A percentile compares a stretch with the other conserved stretches of the same genome.
Conservation (phyloP, 257 asterid species). For the Solanum sitiens region DNA sequence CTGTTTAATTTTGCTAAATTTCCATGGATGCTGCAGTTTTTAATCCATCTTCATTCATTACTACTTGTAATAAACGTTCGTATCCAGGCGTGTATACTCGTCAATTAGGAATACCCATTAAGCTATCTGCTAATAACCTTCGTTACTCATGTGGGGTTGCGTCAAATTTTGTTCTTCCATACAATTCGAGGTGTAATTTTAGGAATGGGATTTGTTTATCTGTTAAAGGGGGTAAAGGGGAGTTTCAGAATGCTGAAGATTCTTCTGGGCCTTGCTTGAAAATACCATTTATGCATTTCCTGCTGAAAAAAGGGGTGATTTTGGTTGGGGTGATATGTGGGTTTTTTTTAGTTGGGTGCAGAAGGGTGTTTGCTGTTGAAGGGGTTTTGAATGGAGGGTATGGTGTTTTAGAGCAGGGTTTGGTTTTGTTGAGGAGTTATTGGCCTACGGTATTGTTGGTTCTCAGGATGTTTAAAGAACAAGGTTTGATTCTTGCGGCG, state of each 20-base stretch:
- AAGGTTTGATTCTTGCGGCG: slow-evolving; percentile 79
- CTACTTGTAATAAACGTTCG: background rate
- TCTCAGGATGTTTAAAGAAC: slow-evolving; percentile 66
- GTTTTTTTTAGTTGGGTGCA: slow-evolving; percentile 36
- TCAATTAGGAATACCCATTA: background rate
- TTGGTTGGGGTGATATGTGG: slow-evolving; percentile 52
- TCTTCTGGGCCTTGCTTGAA: background rate
- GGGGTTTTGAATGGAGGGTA: slow-evolving; percentile 35
- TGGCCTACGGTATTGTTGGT: slow-evolving; percentile 84
- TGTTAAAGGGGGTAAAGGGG: background rate
- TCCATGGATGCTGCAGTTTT: slow-evolving; percentile 49
- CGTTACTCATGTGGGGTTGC: slow-evolving; percentile 2
- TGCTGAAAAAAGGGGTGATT: slow-evolving; percentile 29
- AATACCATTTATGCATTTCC: slow-evolving; percentile 14
- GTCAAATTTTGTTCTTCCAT: background rate
- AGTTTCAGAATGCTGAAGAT: background rate
- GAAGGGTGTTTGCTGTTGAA: slow-evolving; percentile 59
- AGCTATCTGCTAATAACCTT: background rate
- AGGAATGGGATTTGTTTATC: background rate
- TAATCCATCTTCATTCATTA: slow-evolving; percentile 6
- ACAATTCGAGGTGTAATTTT: background rate
- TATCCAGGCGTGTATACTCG: background rate
- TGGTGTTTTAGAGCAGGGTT: slow-evolving; percentile 53
- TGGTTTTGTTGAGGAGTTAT: slow-evolving; percentile 50
- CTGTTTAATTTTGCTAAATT: background rate